Conservation (phyloP, 441 rosid genomes). For the Biscutella laevigata region DNA sequence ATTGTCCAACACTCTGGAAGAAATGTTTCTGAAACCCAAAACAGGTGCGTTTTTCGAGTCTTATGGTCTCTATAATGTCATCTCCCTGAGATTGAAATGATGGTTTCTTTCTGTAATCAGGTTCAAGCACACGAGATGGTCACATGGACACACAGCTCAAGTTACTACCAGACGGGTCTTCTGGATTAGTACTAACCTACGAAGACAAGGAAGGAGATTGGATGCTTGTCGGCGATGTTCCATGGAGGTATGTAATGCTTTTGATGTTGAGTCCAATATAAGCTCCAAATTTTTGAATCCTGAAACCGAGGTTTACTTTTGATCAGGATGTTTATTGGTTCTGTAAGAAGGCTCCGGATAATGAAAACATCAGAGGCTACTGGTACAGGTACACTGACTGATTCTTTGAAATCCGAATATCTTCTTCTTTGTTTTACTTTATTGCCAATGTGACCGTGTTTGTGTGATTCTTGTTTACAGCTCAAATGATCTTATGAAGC, state of each 20-base stretch:
- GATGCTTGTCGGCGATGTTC: slow-evolving; percentile 98
- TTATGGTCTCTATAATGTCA: slow-evolving; percentile 11
- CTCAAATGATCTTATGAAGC: slow-evolving; percentile 26
- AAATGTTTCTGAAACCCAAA: slow-evolving; percentile 55
- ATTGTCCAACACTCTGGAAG: slow-evolving; percentile 56
- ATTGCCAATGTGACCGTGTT: slow-evolving; percentile 5
- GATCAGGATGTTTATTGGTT: slow-evolving; percentile 67
- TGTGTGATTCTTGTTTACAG: slow-evolving; percentile 15
- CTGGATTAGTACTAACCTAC: slow-evolving; percentile 69
- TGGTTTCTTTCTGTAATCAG: slow-evolving; percentile 28
- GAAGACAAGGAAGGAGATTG: slow-evolving; percentile 95
- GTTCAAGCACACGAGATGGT: slow-evolving; percentile 29
- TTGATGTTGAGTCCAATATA: not conserved
- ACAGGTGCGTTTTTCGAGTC: slow-evolving; percentile 23
- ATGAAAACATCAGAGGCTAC: slow-evolving; percentile 75
- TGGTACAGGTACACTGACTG: slow-evolving; percentile 44
- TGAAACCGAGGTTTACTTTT: slow-evolving; percentile 8
- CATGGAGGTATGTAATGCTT: slow-evolving; percentile 66
- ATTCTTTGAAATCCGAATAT: not conserved
- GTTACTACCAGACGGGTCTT: slow-evolving; percentile 58
- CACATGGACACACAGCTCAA: slow-evolving; percentile 26
- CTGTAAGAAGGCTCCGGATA: slow-evolving; percentile 82
- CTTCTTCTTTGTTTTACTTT: not conserved
- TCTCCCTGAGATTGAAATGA: not conserved
- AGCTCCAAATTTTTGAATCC: not conserved